phyloP scores from a whole-genome alignment of 1,284 basidiomycete genomes.

The Malassezia obtusa region DNA sequence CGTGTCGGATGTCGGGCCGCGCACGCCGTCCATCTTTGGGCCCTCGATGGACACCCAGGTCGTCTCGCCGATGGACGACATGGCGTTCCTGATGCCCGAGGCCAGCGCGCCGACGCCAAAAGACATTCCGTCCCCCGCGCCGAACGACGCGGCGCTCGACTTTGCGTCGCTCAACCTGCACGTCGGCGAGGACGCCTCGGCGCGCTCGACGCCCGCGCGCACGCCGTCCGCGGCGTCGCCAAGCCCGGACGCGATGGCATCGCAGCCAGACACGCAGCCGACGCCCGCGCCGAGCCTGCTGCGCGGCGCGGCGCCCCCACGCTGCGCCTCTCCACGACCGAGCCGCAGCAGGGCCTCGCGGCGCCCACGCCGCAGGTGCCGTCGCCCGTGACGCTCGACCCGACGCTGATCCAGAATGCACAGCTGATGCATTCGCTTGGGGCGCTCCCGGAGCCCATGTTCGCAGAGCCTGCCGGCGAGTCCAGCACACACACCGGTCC shows the following conservation, averaged over 20 bases:
- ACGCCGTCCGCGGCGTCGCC: neutral
- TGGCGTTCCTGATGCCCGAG: slow-evolving; percentile 9
- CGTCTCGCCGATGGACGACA: slow-evolving; percentile 12
- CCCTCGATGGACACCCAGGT: slow-evolving; percentile 1
- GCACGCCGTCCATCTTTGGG: slow-evolving; percentile 13
- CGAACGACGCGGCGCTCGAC: neutral
- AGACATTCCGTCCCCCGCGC: neutral
- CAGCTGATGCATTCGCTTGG: neutral
- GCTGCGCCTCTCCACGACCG: too few relatives aligned
- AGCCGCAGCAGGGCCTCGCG: too few relatives aligned
- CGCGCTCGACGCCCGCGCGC: neutral
- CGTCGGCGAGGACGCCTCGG: neutral
- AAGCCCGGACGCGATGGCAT: neutral
- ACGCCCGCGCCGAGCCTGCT: too few relatives aligned
- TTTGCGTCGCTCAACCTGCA: slow-evolving; percentile 11
- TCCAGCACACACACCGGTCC: neutral
- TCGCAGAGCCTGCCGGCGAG: neutral
- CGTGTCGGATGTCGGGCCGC: slow-evolving; percentile 15
- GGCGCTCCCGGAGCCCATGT: neutral
- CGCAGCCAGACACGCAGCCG: too few relatives aligned
- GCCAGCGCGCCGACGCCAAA: neutral
- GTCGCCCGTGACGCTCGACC: neutral
- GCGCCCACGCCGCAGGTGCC: neutral
- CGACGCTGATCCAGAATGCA: neutral
- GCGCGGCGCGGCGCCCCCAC: too few relatives aligned